Base-by-base conservation (phyloP, 805 yeast species). In the Candida lessepsii region DNA sequence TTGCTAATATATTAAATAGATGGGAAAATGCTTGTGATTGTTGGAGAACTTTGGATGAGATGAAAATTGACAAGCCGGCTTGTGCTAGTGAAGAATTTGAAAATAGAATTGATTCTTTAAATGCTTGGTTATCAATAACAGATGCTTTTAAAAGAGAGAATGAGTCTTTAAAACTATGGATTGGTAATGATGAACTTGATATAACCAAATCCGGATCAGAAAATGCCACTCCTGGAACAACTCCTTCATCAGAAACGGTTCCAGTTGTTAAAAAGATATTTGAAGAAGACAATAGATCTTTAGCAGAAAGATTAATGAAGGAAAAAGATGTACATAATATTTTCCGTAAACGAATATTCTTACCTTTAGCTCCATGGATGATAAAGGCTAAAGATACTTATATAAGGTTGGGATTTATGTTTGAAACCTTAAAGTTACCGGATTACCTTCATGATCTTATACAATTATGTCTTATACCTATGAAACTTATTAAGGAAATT, bases 261-360 rank as follows among this genome's bases (percentile, higher is more conserved):
- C 35, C 41, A 3, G 29, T 42, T n/a, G 58, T 56, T 3, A 50
- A 49, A 44, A 57, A 54, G 35, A 56, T 76, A 13, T 78, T 78
- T 49, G 77, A 75, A 40, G 86, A 83, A 41, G 81, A 78, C 41
- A 66, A 62, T 45, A 72, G 79, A 38, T 78, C 91, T 0, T 78
- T 90, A 52, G 95, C 93, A 1, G 97, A 90, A 54, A 73, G 84
- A 34, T 72, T 89, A 37, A 70, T 89, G 71, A 88, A 86, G 51
- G 91, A 84, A 54, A 83, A 83, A 49, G 89, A 83, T 45, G 79
- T 85, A 11, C 82, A 80, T 39, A 74, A 80, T 15, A 75, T 87
- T 5, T 87, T 90, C 60, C 75, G 78, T 37, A 78, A 76, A 48
- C 74, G 93, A 30, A 71, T 89, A 16, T 79, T 86, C 51, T 64